Percentiles rank a stretch among this genome's conserved stretches.
Evolutionary conservation across 2,329 filamentous ascomycete genomes (phyloP).

Genomic region (Fusarium torreyae): DNA sequence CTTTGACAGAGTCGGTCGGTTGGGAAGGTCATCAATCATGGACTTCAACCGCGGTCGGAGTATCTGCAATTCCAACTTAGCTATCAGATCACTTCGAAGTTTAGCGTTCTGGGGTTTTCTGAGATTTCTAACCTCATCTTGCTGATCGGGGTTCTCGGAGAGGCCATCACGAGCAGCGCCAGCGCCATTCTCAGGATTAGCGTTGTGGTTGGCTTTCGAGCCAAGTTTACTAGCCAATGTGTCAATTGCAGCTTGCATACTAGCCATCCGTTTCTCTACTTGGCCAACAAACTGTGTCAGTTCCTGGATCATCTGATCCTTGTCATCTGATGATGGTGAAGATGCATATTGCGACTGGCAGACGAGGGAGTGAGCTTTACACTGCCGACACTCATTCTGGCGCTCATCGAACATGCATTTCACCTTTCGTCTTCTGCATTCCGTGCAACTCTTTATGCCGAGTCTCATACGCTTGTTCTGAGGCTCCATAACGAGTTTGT

Average conservation of each 20-base stretch:
- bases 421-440: conserved; percentile 66
- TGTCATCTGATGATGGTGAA: not conserved
- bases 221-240: conserved; percentile 6
- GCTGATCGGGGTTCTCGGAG: not conserved
- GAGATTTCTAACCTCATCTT: not conserved
- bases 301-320: conserved; percentile 7
- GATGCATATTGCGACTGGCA: conserved; percentile 61
- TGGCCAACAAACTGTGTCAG: conserved; percentile 7
- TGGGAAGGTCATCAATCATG: not conserved
- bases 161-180: not conserved
- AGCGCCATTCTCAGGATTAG: not conserved
- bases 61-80: not conserved
- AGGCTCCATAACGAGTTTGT: not conserved
- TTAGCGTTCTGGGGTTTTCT: not conserved
- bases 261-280: conserved; percentile 24
- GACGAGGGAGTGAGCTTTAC: conserved; percentile 59
- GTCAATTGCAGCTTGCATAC: conserved; percentile 21
- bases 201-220: not conserved
- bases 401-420: conserved; percentile 60
- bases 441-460: conserved; percentile 55
- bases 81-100: not conserved
- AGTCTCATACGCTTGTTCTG: conserved; percentile 50
- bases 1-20: not conserved
- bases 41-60: not conserved
- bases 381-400: conserved; percentile 60